Evolutionary conservation across 768 basidiomycete species (phyloP).

Genomic region (Lactifluus piperatus): DNA sequence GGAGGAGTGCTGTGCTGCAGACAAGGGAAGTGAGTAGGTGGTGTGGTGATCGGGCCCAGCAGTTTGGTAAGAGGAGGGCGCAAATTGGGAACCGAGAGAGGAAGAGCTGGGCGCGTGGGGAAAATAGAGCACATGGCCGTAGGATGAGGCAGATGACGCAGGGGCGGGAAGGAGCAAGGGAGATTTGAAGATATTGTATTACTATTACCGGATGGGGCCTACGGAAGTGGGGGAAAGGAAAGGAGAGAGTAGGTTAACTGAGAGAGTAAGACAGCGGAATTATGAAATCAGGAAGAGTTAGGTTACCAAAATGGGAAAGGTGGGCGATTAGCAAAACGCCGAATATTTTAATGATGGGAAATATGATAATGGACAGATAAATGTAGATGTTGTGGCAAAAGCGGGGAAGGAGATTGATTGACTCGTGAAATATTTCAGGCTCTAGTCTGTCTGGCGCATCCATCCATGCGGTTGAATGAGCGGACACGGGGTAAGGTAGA

Average conservation of each 20-base stretch:
- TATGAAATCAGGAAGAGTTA: conserved; percentile 2
- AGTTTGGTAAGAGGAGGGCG: conserved; percentile 12
- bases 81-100: conserved; percentile 4
- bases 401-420: not conserved
- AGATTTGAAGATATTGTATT: conserved; percentile 10
- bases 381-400: not conserved
- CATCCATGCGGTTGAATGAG: not conserved
- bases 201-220: conserved; percentile 11
- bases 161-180: not conserved
- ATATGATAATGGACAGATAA: not conserved
- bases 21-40: too few species aligned
- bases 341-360: conserved; percentile 3
- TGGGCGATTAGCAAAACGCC: conserved; percentile 11
- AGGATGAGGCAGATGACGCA: conserved; percentile 10
- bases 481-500: not conserved
- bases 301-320: conserved; percentile 6
- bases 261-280: not conserved
- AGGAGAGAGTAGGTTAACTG: not conserved
- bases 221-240: not conserved
- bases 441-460: not conserved
- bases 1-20: not conserved
- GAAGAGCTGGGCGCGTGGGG: conserved; percentile 9
- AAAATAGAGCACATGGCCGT: not conserved
- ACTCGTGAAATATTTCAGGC: not conserved
- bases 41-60: not conserved